Percentiles rank a stretch among this genome's conserved stretches.
Conservation (phyloP, 805 yeast genomes). For the Diddensiella transvaalensis region DNA sequence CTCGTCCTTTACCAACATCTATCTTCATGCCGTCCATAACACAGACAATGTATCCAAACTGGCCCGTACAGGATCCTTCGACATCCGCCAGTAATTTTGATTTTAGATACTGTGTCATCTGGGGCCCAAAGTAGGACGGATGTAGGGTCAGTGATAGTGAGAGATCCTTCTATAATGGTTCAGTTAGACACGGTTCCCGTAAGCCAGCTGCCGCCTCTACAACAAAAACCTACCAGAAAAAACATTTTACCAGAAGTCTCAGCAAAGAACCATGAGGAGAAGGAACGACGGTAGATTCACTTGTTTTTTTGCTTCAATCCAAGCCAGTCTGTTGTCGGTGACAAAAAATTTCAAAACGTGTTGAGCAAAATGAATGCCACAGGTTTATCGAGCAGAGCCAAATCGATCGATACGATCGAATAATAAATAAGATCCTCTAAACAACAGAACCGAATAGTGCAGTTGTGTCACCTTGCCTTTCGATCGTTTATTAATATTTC, state of each 20-base stretch:
- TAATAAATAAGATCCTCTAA: no score
- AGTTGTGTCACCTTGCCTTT: no score
- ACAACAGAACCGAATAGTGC: no score
- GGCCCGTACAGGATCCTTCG: conserved; percentile 98
- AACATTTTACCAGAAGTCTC: conserved; percentile 5
- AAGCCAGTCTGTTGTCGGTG: no score
- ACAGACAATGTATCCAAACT: conserved; percentile 95
- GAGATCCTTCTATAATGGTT: conserved; percentile 61
- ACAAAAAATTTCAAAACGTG: no score
- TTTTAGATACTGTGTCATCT: conserved; percentile 89
- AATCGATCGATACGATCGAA: no score
- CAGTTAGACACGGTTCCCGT: conserved; percentile 11
- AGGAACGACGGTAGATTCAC: no score
- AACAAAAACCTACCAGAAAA: conserved; percentile 12
- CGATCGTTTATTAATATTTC: no score
- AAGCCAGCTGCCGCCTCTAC: no score
- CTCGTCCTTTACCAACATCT: conserved; percentile 91
- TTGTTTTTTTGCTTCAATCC: no score
- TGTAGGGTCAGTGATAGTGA: conserved; percentile 89
- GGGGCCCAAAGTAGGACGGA: conserved; percentile 97
- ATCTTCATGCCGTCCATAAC: conserved; percentile 92
- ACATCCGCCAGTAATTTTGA: conserved; percentile 91
- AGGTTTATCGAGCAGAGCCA: no score
- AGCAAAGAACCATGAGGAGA: not conserved
- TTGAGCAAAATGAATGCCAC: no score